These are phyloP conservation scores for Brassica carinata DNA, from an alignment of 345 rosid genomes.

Conservation along the genomic window DNA sequence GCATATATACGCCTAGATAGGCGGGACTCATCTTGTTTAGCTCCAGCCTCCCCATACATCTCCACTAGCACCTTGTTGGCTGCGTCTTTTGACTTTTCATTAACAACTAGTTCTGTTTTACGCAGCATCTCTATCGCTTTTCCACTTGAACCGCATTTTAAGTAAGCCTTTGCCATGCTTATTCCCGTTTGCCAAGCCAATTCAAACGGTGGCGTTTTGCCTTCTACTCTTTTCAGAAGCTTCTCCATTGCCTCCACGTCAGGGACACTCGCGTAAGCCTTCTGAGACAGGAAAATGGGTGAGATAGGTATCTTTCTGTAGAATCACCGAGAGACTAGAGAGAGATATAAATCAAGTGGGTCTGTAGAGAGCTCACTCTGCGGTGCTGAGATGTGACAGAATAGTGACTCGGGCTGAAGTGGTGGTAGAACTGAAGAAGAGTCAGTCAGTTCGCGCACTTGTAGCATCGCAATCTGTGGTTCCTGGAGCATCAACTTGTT, in stretches of 20 bases:
- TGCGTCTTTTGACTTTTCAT: too few relatives aligned
- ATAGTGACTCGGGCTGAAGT: too few relatives aligned
- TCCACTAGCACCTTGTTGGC: neutral
- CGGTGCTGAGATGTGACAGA: too few relatives aligned
- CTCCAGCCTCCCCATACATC: neutral
- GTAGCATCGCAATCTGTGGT: too few relatives aligned
- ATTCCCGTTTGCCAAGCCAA: conserved; percentile 12
- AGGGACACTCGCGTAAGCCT: conserved; percentile 17
- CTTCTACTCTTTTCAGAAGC: neutral
- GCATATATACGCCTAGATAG: neutral
- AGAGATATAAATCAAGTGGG: too few relatives aligned
- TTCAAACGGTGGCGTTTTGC: neutral
- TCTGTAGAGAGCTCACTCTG: too few relatives aligned
- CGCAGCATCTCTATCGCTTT: conserved; percentile 13
- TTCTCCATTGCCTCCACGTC: conserved; percentile 10
- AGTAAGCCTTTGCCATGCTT: conserved; percentile 16
- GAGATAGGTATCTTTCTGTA: too few relatives aligned
- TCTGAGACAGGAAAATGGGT: too few relatives aligned
- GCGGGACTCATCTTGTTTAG: neutral
- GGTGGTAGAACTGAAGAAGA: too few relatives aligned
- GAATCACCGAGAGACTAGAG: too few relatives aligned
- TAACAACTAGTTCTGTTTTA: neutral
- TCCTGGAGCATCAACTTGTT: too few relatives aligned
- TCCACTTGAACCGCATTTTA: neutral
- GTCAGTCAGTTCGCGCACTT: too few relatives aligned